Percentiles rank a stretch among this genome's conserved stretches.
phyloP scores from a whole-genome alignment of 441 rosid genomes.

The Pelargonium fulgidum region DNA sequence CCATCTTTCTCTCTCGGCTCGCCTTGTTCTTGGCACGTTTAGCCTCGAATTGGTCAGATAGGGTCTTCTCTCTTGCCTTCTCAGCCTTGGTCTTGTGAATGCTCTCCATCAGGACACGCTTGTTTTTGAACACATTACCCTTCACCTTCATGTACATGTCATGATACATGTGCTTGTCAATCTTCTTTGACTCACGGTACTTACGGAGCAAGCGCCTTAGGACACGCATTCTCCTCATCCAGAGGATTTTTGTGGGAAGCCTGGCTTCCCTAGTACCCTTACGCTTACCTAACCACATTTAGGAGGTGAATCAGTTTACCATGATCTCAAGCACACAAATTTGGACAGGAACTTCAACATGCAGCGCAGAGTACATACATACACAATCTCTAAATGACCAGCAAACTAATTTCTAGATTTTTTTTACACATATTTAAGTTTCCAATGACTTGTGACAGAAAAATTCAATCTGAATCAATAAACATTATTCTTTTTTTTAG shows the following conservation, averaged over 20 bases:
- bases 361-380: too few species aligned
- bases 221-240: slow-evolving; percentile 83
- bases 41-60: slow-evolving; percentile 80
- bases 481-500: too few species aligned
- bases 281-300: slow-evolving; percentile 52
- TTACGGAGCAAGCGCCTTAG: slow-evolving; percentile 62
- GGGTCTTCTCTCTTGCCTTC: slow-evolving; percentile 72
- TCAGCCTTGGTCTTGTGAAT: slow-evolving; percentile 83
- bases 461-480: too few species aligned
- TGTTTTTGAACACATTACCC: slow-evolving; percentile 80
- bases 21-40: slow-evolving; percentile 84
- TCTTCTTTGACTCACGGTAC: slow-evolving; percentile 59
- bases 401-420: too few species aligned
- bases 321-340: not conserved
- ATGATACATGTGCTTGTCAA: slow-evolving; percentile 82
- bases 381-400: too few species aligned
- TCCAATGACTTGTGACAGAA: too few species aligned
- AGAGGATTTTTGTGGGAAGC: slow-evolving; percentile 67
- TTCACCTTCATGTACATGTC: slow-evolving; percentile 89
- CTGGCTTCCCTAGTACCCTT: slow-evolving; percentile 86
- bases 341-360: not conserved
- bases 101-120: slow-evolving; percentile 77
- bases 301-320: not conserved
- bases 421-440: too few species aligned
- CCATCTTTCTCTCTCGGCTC: slow-evolving; percentile 65